Percentiles rank a stretch among this genome's conserved stretches.
phyloP scores from a whole-genome alignment of 495 filamentous ascomycete genomes.

The Aspergillus bridgeri region DNA sequence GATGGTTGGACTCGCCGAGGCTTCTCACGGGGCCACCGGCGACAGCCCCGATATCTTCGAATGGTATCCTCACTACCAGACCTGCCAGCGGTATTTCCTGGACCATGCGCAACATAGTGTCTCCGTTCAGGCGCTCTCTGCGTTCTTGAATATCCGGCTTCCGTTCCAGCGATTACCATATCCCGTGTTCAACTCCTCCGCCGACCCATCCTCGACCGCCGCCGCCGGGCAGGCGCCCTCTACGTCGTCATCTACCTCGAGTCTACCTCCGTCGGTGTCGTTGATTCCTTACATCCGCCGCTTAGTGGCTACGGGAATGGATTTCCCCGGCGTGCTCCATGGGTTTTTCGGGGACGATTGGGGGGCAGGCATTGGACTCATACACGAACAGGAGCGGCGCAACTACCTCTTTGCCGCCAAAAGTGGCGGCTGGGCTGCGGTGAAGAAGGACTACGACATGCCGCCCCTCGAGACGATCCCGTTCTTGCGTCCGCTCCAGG shows the following conservation, averaged over 20 bases:
- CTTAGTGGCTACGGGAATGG: slow-evolving; percentile 87
- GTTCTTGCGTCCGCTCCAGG: slow-evolving; percentile 76
- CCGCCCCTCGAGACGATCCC: slow-evolving; percentile 75
- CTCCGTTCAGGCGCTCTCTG: slow-evolving; percentile 81
- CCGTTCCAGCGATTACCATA: slow-evolving; percentile 45
- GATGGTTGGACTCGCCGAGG: slow-evolving; percentile 36
- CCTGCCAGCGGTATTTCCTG: slow-evolving; percentile 89
- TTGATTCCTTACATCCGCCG: slow-evolving; percentile 88
- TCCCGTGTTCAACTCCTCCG: slow-evolving; percentile 34
- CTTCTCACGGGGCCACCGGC: slow-evolving; percentile 34
- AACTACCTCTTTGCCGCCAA: slow-evolving; percentile 97
- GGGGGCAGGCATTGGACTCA: slow-evolving; percentile 67
- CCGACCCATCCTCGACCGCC: slow-evolving; percentile 27
- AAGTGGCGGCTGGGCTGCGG: slow-evolving; percentile 78
- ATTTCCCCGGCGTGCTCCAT: slow-evolving; percentile 77
- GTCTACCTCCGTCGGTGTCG: slow-evolving; percentile 54
- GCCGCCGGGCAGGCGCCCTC: slow-evolving; percentile 15
- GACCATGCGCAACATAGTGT: slow-evolving; percentile 84
- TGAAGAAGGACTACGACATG: slow-evolving; percentile 90
- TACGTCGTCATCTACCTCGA: slow-evolving; percentile 14
- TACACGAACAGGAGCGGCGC: slow-evolving; percentile 85
- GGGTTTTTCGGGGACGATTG: slow-evolving; percentile 96
- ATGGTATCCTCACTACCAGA: slow-evolving; percentile 91
- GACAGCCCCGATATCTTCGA: slow-evolving; percentile 74
- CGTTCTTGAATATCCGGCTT: slow-evolving; percentile 82